Conservation (phyloP, 2,329 filamentous ascomycete species). For the Penicillium polonicum region DNA sequence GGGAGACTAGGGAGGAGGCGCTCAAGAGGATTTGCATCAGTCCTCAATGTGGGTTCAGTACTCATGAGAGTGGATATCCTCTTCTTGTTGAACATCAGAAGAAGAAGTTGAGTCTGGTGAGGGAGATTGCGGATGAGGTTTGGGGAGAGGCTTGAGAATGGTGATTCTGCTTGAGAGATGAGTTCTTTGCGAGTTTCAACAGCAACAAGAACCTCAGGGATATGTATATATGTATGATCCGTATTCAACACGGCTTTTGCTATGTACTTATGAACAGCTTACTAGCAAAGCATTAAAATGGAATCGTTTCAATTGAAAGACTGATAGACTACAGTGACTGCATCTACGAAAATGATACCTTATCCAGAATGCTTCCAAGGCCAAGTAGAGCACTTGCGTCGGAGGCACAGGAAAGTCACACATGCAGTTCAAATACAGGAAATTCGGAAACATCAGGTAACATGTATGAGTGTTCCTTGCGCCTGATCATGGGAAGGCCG, state of each 20-base stretch:
- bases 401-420: neutral
- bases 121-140: constrained; percentile 69
- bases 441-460: neutral
- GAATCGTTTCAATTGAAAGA: neutral
- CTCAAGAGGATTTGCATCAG: constrained; percentile 66
- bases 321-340: neutral
- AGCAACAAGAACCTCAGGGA: constrained; percentile 8
- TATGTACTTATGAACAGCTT: neutral
- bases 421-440: neutral
- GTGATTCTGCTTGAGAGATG: neutral
- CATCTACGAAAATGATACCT: neutral
- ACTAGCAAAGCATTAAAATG: neutral
- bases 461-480: constrained; percentile 2
- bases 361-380: neutral
- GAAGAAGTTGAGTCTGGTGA: constrained; percentile 68
- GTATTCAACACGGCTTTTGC: constrained; percentile 9
- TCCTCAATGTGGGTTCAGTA: constrained; percentile 73
- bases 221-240: neutral
- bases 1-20: constrained; percentile 64
- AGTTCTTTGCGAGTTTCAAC: constrained; percentile 18
- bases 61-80: constrained; percentile 70
- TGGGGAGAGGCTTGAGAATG: constrained; percentile 49
- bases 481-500: neutral
- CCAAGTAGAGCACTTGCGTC: neutral
- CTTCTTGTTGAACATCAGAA: constrained; percentile 68